Evolutionary conservation across 2,329 filamentous ascomycete species (phyloP).

Genomic region (Ophiostoma australiae): DNA sequence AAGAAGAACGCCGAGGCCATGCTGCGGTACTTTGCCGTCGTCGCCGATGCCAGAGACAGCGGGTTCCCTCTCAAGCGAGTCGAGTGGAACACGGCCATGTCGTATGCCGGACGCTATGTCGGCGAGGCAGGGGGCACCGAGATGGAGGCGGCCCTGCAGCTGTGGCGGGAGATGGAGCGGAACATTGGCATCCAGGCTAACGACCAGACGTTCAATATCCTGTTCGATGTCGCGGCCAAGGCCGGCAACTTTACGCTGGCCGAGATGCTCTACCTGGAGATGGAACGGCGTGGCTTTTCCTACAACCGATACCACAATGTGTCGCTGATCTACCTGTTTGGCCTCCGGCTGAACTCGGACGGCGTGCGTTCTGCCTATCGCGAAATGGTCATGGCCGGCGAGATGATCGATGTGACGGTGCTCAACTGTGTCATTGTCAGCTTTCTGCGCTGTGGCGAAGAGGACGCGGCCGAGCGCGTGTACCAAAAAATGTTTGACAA

Average conservation of each 20-base stretch:
- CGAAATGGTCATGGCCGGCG: conserved; percentile 75
- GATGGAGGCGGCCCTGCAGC: conserved; percentile 62
- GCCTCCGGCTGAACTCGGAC: conserved; percentile 66
- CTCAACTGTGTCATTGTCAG: conserved; percentile 82
- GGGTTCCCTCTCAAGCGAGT: conserved; percentile 60
- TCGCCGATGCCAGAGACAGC: conserved; percentile 76
- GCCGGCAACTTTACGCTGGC: conserved; percentile 78
- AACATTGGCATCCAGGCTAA: conserved; percentile 60
- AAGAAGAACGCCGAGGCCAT: conserved; percentile 57
- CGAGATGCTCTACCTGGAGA: conserved; percentile 78
- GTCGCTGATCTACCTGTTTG: conserved; percentile 77
- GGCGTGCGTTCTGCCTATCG: conserved; percentile 73
- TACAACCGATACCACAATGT: conserved; percentile 78
- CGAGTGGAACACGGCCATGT: conserved; percentile 82
- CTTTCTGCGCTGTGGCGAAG: conserved; percentile 71
- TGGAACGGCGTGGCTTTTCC: conserved; percentile 61
- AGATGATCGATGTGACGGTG: conserved; percentile 81
- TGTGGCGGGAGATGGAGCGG: conserved; percentile 90
- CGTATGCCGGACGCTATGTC: conserved; percentile 70
- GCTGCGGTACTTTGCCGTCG: conserved; percentile 74
- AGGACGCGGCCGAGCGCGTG: conserved; percentile 69
- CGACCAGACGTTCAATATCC: conserved; percentile 83
- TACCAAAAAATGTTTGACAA: conserved; percentile 77
- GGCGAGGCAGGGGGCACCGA: conserved; percentile 53
- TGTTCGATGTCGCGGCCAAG: conserved; percentile 85